Base-by-base conservation (phyloP, 768 basidiomycete species). In the Tephrocybe sp. region DNA sequence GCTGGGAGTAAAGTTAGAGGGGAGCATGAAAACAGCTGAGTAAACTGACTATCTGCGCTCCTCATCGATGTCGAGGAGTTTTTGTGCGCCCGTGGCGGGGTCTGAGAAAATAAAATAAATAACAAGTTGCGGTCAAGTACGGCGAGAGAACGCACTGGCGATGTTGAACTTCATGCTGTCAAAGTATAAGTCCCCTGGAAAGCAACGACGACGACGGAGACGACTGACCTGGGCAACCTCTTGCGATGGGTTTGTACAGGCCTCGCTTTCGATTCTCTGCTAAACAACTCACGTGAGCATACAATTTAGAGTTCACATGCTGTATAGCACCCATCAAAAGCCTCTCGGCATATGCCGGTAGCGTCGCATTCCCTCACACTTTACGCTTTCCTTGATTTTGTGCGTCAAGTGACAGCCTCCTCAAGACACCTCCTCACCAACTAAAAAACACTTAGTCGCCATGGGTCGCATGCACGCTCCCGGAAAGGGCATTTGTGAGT, bases 391-490 rank as follows among this genome's bases (percentile, higher is more conserved):
- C 49, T 49, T 47, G 46, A 44, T 56, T 42, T 44, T 59, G 50
- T 49, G 54, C 56, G 51, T 49, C 57, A 63, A 56, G 62, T 57
- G 63, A 12, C 36, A 9, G 34, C 9, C 57, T 61, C 64, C 59
- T 72, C 73, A 73, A 75, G 70, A 69, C 70, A 57, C 59, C 52
- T 31, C 40, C 39, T 40, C 40, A 12, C 31, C 40, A 16, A 35
- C n/a, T n/a, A 27, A 61, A 63, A 65, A 60, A 51, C 44, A 70
- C 75, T 55, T 64, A 69, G 75, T n/a, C n/a, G n/a, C 62, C 76
- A 92, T 92, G 90, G 90, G 88, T 90, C 92, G 94, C 69, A 94
- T 97, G 92, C 96, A 98, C 84, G 94, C 94, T 84, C 93, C 94
- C 75, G 93, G 93, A 76, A 98, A 98, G 92, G 96, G 95, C 83